A percentile compares a stretch with the other conserved stretches of the same genome.
phyloP scores from a whole-genome alignment of 306 rosid species.

The Morella rubra region DNA sequence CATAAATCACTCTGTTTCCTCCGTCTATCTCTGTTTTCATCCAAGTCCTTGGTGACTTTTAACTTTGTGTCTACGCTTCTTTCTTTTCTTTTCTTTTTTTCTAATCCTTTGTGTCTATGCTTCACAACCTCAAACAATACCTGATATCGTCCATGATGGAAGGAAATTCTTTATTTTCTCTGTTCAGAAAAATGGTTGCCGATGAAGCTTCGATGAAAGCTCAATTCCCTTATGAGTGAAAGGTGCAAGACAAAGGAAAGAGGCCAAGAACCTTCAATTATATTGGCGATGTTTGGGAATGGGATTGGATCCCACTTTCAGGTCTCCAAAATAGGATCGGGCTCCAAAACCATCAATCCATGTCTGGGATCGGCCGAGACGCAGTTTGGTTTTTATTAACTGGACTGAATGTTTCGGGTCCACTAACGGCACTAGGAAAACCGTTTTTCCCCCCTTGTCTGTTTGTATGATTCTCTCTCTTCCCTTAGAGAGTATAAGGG shows the following conservation, averaged over 20 bases:
- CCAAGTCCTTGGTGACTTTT: neutral
- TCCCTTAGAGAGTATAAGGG: too few relatives aligned
- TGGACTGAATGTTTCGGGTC: too few relatives aligned
- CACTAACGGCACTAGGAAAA: too few relatives aligned
- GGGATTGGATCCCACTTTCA: too few relatives aligned
- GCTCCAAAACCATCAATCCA: too few relatives aligned
- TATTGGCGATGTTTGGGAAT: neutral
- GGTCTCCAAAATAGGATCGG: too few relatives aligned
- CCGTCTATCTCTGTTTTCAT: neutral
- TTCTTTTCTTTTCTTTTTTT: too few relatives aligned
- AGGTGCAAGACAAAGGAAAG: neutral
- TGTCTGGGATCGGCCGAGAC: too few relatives aligned
- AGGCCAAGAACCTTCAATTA: neutral
- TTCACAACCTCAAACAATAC: slow-evolving; percentile 28
- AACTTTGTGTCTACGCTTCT: slow-evolving; percentile 49
- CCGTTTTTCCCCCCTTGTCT: too few relatives aligned
- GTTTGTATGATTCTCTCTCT: too few relatives aligned
- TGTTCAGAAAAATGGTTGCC: slow-evolving; percentile 29
- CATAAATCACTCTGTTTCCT: neutral
- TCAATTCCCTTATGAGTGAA: slow-evolving; percentile 44
- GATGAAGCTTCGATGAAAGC: slow-evolving; percentile 10
- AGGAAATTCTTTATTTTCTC: slow-evolving; percentile 34
- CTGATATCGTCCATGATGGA: slow-evolving; percentile 22
- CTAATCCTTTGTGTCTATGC: slow-evolving; percentile 45
- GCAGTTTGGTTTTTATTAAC: too few relatives aligned